Conservation (phyloP, 345 rosid genomes). For the Ailanthus altissimus region DNA sequence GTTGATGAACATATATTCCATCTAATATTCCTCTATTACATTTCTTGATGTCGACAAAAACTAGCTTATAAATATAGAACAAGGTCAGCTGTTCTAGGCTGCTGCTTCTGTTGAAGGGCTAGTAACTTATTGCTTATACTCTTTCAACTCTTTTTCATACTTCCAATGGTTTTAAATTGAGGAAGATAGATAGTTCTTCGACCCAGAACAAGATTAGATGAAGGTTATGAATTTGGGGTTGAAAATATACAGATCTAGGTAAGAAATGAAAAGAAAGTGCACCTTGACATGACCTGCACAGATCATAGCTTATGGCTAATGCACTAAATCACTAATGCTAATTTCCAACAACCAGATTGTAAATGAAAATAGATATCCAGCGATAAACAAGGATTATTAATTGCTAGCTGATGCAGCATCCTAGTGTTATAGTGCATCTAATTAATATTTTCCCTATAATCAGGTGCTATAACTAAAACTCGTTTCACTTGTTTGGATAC, state of each 20-base stretch:
- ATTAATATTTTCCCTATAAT: not conserved
- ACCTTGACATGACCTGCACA: conserved; percentile 13
- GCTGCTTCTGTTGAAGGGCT: not conserved
- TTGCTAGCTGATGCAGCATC: conserved; percentile 19
- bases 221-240: not conserved
- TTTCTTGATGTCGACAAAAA: not conserved
- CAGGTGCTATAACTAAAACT: not conserved
- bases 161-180: not conserved
- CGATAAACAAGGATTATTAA: not conserved
- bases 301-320: not conserved
- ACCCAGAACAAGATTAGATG: not conserved
- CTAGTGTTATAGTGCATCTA: not conserved
- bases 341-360: conserved; percentile 25
- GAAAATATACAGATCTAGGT: not conserved
- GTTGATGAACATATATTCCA: not conserved
- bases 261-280: conserved; percentile 14
- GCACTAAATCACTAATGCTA: not conserved
- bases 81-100: not conserved
- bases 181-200: not conserved
- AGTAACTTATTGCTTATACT: not conserved
- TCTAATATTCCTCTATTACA: no score
- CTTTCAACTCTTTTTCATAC: not conserved
- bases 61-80: not conserved
- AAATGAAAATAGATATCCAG: not conserved
- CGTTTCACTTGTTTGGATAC: conserved; percentile 17